Conservation (phyloP, 106 monocot genomes). For the Dactylorhiza incarnata region DNA sequence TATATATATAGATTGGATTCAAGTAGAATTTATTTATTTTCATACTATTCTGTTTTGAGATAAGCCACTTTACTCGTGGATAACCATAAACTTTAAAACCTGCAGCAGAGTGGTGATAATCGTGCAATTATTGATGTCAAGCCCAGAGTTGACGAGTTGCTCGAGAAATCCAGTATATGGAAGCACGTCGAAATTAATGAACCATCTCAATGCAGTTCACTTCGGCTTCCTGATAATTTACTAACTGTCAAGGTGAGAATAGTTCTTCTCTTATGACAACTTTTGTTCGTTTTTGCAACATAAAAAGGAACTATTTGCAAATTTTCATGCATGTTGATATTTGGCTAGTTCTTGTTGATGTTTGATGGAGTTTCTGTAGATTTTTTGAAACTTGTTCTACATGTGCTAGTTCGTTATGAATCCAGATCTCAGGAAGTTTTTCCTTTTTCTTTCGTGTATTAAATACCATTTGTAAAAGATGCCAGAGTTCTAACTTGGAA, state of each 20-base stretch:
- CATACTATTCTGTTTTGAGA: neutral
- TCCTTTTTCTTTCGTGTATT: neutral
- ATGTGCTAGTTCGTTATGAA: neutral
- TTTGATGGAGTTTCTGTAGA: neutral
- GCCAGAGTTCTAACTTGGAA: neutral
- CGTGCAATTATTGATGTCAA: constrained; percentile 34
- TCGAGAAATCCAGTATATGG: constrained; percentile 33
- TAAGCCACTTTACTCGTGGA: neutral
- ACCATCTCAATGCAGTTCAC: constrained; percentile 33
- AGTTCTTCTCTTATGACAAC: neutral
- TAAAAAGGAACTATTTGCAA: neutral
- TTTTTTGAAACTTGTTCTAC: neutral
- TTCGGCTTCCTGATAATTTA: constrained; percentile 37
- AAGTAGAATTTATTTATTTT: neutral
- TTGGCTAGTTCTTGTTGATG: constrained; percentile 3
- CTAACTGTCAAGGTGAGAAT: constrained; percentile 29
- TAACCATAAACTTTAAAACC: constrained; percentile 5
- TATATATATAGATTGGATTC: no score
- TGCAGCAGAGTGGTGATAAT: constrained; percentile 33
- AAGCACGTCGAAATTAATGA: constrained; percentile 45
- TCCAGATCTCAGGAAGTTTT: neutral
- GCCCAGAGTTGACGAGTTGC: constrained; percentile 39
- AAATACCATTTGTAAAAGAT: neutral
- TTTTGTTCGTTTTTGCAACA: neutral
- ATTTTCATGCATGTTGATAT: neutral